Percentiles rank a stretch among this genome's conserved stretches.
These are phyloP conservation scores for Claviceps monticola DNA, from an alignment of 2,329 filamentous ascomycete genomes.

Conservation along the genomic window DNA sequence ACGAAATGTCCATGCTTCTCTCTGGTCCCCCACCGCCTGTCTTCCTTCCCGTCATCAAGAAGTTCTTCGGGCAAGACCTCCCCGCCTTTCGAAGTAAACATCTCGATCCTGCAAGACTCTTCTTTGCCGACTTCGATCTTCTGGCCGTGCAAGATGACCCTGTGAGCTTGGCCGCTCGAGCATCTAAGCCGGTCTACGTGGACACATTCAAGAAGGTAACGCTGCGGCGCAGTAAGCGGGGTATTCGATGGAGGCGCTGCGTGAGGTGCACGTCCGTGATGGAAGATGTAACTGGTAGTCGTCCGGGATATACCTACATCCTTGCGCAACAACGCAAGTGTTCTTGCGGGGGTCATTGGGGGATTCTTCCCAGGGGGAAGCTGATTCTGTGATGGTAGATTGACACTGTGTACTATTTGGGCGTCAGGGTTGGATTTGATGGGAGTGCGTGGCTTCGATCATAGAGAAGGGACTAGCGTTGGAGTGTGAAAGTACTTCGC, in stretches of 20 bases:
- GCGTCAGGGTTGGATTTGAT: no score
- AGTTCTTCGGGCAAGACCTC: conserved; percentile 47
- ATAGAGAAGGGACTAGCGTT: background rate
- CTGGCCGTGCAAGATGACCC: conserved; percentile 50
- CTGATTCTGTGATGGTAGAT: conserved; percentile 8
- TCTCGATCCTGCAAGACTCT: conserved; percentile 53
- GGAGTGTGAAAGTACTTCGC: background rate
- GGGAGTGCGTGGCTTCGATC: background rate
- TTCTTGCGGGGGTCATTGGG: conserved; percentile 40
- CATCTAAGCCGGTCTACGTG: conserved; percentile 26
- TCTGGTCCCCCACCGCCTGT: conserved; percentile 29
- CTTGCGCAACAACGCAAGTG: conserved; percentile 41
- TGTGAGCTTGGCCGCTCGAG: conserved; percentile 28
- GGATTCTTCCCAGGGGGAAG: conserved; percentile 24
- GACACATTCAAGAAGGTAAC: conserved; percentile 47
- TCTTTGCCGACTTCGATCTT: conserved; percentile 58
- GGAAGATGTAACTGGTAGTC: conserved; percentile 38
- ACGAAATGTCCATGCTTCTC: conserved; percentile 40
- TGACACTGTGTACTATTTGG: background rate
- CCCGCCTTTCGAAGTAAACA: conserved; percentile 38
- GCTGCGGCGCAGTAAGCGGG: conserved; percentile 21
- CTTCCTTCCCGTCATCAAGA: conserved; percentile 46
- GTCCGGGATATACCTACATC: conserved; percentile 39
- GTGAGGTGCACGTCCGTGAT: conserved; percentile 52
- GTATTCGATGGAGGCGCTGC: conserved; percentile 23